Evolutionary conservation across 2,329 filamentous ascomycete genomes (phyloP), one percentile per base, ranked within the genome.

Genomic region (Fonsecaea multimorphosa): DNA sequence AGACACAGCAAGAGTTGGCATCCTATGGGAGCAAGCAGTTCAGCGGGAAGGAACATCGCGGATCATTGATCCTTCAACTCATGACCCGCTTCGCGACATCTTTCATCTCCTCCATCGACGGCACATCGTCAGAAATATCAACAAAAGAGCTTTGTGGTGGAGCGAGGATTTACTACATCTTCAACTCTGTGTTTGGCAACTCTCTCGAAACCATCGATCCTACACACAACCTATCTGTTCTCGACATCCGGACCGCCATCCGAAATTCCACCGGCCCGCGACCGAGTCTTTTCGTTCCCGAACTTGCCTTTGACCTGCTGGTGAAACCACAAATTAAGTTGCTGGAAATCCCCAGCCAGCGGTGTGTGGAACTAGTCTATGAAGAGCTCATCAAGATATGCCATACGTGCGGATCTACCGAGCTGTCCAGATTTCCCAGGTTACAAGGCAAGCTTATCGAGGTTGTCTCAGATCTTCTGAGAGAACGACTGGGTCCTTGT

Each of bases 311-410:
- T 78, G 95, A 99, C 77, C 86, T 99, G 24, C 86, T 99, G 52
- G 95, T 99, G 53, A 99, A 99, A 80, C 95, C 95, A 31, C 95
- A 99, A 78, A 99, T 99, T 79, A 98, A 98, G 81, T 85, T 99
- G 60, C 84, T 99, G 31, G 95, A 99, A 77, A 88, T 95, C 29
- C 95, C 95, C 9, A 96, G 92, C 76, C 95, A 99, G 76, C 89
- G 95, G 73, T 99, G 95, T 75, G 95, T 99, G 58, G 95, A 99
- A 79, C 86, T 99, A 61, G 95, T 99, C 2, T 99, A 99, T 77
- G 95, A 99, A 77, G 95, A 99, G 78, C 85, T 99, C 52, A 99
- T 99, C 82, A 99, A 99, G 81, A 98, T 99, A 72, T 97, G 95
- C 80, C 95, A 99, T 77, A 99, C 95, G 0, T 99, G 95, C 79